These are phyloP conservation scores for Aspergillus ruber DNA, from an alignment of 2,329 filamentous ascomycete species.

Conservation along the genomic window DNA sequence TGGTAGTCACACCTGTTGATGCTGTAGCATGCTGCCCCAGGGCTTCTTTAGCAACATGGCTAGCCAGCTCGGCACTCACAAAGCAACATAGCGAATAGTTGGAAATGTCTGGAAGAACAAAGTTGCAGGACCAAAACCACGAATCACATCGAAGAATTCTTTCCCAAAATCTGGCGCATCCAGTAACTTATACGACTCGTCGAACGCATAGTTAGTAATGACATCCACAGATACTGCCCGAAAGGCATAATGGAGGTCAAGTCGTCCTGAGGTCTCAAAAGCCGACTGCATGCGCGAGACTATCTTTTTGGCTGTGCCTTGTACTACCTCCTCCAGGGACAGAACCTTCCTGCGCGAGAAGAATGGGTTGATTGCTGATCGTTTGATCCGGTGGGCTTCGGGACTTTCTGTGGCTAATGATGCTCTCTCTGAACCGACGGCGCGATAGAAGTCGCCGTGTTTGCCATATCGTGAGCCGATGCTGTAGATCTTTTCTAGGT, in stretches of 20 bases:
- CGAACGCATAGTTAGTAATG: slow-evolving; percentile 24
- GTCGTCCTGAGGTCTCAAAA: slow-evolving; percentile 7
- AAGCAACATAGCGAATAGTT: slow-evolving; percentile 7
- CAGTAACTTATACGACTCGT: slow-evolving; percentile 14
- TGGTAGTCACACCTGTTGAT: slow-evolving; percentile 12
- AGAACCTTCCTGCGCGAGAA: slow-evolving; percentile 22
- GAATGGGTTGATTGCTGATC: slow-evolving; percentile 24
- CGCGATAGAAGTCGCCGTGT: slow-evolving; percentile 18
- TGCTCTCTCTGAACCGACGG: slow-evolving; percentile 19
- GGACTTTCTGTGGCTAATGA: slow-evolving; percentile 25
- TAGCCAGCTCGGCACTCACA: slow-evolving; percentile 13
- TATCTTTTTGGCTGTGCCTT: slow-evolving; percentile 17
- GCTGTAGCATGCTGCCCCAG: slow-evolving; percentile 11
- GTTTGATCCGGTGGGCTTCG: slow-evolving; percentile 21
- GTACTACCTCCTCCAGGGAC: slow-evolving; percentile 19
- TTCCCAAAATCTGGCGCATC: slow-evolving; percentile 14
- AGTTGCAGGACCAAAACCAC: slow-evolving; percentile 12
- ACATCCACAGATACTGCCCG: slow-evolving; percentile 22
- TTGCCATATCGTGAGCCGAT: slow-evolving; percentile 19
- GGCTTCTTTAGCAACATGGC: slow-evolving; percentile 7
- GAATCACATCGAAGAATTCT: slow-evolving; percentile 14
- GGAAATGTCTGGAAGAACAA: slow-evolving; percentile 22
- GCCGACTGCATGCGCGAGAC: slow-evolving; percentile 14
- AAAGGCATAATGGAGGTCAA: slow-evolving; percentile 19
- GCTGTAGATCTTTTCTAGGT: slow-evolving; percentile 20